These are phyloP conservation scores for Lojkania enalia DNA, from an alignment of 2,329 filamentous ascomycete species.

Conservation along the genomic window DNA sequence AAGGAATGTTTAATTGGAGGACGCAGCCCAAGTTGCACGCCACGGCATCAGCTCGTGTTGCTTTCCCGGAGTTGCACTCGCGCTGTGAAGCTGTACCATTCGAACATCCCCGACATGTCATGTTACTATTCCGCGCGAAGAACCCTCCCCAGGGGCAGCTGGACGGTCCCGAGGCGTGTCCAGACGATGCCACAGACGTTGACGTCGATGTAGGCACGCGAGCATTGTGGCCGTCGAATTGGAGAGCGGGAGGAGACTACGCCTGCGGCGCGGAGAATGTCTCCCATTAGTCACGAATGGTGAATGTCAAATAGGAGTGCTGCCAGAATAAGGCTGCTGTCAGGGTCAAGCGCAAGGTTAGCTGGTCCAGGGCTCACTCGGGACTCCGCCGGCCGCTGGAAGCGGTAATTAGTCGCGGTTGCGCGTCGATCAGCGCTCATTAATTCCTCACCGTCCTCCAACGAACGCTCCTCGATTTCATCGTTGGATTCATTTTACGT, in stretches of 20 bases:
- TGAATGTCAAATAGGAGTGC: neutral
- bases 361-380: neutral
- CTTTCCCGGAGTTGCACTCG: neutral
- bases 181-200: constrained; percentile 2
- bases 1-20: constrained; percentile 10
- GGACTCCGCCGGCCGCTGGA: neutral
- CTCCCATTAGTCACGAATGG: constrained; percentile 9
- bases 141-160: neutral
- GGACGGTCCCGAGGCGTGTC: neutral
- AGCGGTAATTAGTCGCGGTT: constrained; percentile 10
- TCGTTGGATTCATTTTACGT: too few species aligned
- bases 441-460: too few species aligned
- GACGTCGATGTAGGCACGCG: neutral
- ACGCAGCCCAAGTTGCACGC: neutral
- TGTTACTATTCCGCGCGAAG: neutral
- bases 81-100: neutral
- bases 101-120: neutral
- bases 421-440: neutral
- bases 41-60: neutral
- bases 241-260: neutral
- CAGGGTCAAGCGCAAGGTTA: neutral
- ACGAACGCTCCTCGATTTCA: too few species aligned
- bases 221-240: neutral
- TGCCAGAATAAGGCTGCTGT: constrained; percentile 3
- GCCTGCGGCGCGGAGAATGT: constrained; percentile 11